phyloP scores from a whole-genome alignment of 768 basidiomycete species.

The Xerocomus potaroensis region DNA sequence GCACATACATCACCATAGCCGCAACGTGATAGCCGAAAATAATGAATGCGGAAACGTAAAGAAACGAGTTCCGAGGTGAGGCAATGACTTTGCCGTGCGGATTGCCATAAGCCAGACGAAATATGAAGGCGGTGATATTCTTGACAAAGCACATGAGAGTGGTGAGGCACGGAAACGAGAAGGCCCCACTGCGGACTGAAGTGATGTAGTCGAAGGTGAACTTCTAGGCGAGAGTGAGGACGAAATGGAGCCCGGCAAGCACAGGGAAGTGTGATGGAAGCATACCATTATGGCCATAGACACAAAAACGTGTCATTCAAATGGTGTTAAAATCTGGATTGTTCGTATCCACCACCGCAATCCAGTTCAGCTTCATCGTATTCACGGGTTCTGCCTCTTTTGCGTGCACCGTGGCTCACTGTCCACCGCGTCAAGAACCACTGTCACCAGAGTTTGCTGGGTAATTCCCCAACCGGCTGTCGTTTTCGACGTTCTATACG shows the following conservation, averaged over 20 bases:
- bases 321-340: too few species aligned
- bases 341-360: conserved; percentile 90
- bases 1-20: conserved; percentile 90
- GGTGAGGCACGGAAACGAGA: not conserved
- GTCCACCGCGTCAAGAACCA: conserved; percentile 94
- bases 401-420: conserved; percentile 95
- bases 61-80: conserved; percentile 75
- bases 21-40: conserved; percentile 93
- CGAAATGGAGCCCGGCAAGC: too few species aligned
- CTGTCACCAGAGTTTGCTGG: conserved; percentile 93
- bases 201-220: too few species aligned
- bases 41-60: conserved; percentile 84
- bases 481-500: too few species aligned
- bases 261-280: too few species aligned
- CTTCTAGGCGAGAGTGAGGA: too few species aligned
- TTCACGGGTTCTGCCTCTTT: conserved; percentile 80
- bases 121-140: conserved; percentile 65
- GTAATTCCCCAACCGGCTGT: conserved; percentile 91
- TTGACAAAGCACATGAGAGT: conserved; percentile 30
- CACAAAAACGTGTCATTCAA: too few species aligned
- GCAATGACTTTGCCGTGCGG: conserved; percentile 73
- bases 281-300: too few species aligned
- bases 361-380: conserved; percentile 97
- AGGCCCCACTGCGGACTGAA: too few species aligned
- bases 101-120: conserved; percentile 66